Conservation (phyloP, 2,329 filamentous ascomycete species). For the Penicillium sp. region DNA sequence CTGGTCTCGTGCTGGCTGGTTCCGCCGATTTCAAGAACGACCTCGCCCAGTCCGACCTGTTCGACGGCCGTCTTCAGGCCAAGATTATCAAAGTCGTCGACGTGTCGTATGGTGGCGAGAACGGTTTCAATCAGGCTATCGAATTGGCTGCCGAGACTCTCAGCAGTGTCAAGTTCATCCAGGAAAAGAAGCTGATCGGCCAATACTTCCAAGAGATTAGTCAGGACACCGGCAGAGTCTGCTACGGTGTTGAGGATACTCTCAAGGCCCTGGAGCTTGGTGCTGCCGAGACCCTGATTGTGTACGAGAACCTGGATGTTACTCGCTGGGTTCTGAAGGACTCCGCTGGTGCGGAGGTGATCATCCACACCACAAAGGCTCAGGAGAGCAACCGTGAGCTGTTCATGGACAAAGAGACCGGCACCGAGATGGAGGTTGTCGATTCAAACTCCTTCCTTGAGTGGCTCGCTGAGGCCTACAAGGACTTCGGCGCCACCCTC, state of each 20-base stretch:
- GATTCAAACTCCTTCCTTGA: slow-evolving; percentile 93
- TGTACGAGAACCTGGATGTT: slow-evolving; percentile 95
- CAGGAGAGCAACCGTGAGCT: slow-evolving; percentile 76
- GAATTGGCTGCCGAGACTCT: slow-evolving; percentile 92
- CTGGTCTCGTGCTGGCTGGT: slow-evolving; percentile 90
- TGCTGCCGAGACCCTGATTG: slow-evolving; percentile 89
- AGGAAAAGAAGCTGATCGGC: slow-evolving; percentile 99
- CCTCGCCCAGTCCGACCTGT: slow-evolving; percentile 94
- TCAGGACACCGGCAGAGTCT: slow-evolving; percentile 93
- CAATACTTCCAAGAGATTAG: slow-evolving; percentile 99
- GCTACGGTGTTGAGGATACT: slow-evolving; percentile 97
- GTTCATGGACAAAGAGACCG: slow-evolving; percentile 94
- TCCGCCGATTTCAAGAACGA: slow-evolving; percentile 99
- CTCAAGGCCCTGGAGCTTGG: slow-evolving; percentile 94
- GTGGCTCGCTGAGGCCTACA: slow-evolving; percentile 98
- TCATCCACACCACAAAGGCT: slow-evolving; percentile 84
- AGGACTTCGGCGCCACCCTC: slow-evolving; percentile 90
- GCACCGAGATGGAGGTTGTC: slow-evolving; percentile 94
- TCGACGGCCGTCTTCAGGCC: slow-evolving; percentile 81
- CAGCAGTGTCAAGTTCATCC: slow-evolving; percentile 99
- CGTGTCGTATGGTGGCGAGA: slow-evolving; percentile 97
- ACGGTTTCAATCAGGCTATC: slow-evolving; percentile 99
- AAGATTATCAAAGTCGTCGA: slow-evolving; percentile 99
- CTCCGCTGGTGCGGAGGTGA: slow-evolving; percentile 66
- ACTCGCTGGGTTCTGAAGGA: slow-evolving; percentile 88